Base-by-base conservation (phyloP, 495 filamentous ascomycete species). In the Aspergillus kassunensis region DNA sequence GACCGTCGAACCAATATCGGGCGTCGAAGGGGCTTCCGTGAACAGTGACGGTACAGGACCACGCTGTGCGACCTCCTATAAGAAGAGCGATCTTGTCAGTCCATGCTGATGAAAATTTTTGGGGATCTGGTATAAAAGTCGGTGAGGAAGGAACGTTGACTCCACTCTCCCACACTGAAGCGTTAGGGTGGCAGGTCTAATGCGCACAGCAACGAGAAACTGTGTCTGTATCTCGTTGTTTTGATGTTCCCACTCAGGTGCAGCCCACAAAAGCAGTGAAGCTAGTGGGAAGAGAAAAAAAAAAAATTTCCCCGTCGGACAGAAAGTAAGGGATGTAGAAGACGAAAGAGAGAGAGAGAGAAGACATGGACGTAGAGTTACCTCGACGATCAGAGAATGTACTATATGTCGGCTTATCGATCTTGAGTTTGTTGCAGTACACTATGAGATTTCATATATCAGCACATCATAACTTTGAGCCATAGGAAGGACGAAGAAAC, bases 1-100 rank as follows among this genome's bases (percentile, higher is more conserved):
- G 80, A 31, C 89, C 91, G 66, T 95, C 90, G 68, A 95, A 96
- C 90, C 88, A 96, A 73, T 84, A 95, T 51, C 89, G 83, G 33
- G 90, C 91, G 8, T 72, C 51, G 61, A 85, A 73, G 37, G 63
- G 63, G 37, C 73, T 60, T 51, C 82, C 78, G 54, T 70, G 61
- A 49, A 92, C 72, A 12, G 67, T 77, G 51, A 95, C 87, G 29
- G 71, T 77, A 69, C 81, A 83, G 42, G 90, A 91, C 91, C 91
- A 96, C 44, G 91, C 91, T 27, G 91, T 96, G 55, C 91, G 86
- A 56, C 90, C 90, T 60, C 91, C 90, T 95, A 61, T 43, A 25
- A 16, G 21, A 27, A 36, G 36, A 52, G 20, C 44, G 52, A 51
- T 48, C 2, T 43, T 16, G 59, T 62, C 45, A 62, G 59, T 52